Percentiles rank a stretch among this genome's conserved stretches.
Conservation (phyloP, 768 basidiomycete species). For the Leccinum subtestaceum region DNA sequence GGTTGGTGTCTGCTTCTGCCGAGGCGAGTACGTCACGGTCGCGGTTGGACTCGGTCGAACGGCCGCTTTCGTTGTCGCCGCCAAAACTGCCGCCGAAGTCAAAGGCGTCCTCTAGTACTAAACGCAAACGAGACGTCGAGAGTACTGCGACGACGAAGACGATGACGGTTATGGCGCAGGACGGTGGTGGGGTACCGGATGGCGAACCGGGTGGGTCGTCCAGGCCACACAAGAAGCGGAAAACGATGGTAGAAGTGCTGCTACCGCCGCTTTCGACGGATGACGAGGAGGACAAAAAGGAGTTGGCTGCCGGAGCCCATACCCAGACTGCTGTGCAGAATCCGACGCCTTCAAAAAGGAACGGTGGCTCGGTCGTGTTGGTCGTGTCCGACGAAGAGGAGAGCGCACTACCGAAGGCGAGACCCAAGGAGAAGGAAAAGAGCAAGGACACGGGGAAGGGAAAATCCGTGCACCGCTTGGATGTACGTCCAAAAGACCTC, state of each 20-base stretch:
- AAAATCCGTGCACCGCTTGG: neutral
- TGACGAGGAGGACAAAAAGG: slow-evolving; percentile 1
- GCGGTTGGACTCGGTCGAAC: slow-evolving; percentile 2
- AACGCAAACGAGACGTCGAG: slow-evolving; percentile 16
- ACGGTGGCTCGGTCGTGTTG: neutral
- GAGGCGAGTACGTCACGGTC: slow-evolving; percentile 8
- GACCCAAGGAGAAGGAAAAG: slow-evolving; percentile 7
- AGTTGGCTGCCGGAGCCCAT: neutral
- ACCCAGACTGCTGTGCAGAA: neutral
- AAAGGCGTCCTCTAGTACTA: neutral
- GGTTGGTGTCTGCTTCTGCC: neutral
- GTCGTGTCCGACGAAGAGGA: slow-evolving; percentile 3
- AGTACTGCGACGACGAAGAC: neutral
- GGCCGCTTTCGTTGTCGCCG: neutral
- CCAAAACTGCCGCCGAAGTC: neutral
- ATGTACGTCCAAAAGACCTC: neutral
- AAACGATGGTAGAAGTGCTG: slow-evolving; percentile 1
- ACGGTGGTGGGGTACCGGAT: neutral
- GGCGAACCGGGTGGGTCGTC: neutral
- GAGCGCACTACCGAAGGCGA: slow-evolving; percentile 2
- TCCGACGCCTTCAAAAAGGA: neutral
- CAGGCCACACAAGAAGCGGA: slow-evolving; percentile 24
- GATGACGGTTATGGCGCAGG: neutral
- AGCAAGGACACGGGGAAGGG: neutral
- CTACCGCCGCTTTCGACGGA: slow-evolving; percentile 14